Evolutionary conservation across 768 basidiomycete genomes (phyloP).

Genomic region (Mycena maculata): DNA sequence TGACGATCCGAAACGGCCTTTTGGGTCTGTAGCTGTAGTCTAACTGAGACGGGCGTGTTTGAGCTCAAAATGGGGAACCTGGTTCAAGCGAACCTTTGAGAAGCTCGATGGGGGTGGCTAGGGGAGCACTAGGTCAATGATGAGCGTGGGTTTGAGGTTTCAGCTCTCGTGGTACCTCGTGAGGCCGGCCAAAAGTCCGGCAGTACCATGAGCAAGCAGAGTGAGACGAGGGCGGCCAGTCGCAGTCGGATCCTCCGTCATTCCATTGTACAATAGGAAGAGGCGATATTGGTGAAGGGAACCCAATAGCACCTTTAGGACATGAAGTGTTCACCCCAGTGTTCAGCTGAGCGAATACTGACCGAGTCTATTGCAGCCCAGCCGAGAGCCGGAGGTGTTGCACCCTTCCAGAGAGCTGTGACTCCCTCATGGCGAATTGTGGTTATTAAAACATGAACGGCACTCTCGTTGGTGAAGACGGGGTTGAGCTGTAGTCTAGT

Average conservation of each 20-base stretch:
- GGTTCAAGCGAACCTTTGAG: conserved; percentile 65
- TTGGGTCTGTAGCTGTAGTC: conserved; percentile 75
- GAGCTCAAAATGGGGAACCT: conserved; percentile 6
- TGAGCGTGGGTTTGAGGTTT: neutral
- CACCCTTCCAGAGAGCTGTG: conserved; percentile 79
- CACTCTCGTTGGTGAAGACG: neutral
- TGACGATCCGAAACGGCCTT: conserved; percentile 61
- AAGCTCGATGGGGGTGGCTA: conserved; percentile 84
- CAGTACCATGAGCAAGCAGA: conserved; percentile 71
- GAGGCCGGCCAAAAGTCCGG: conserved; percentile 75
- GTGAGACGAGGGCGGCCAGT: conserved; percentile 66
- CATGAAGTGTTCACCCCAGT: neutral
- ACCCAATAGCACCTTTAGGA: conserved; percentile 45
- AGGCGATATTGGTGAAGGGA: conserved; percentile 81
- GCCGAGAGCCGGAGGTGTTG: conserved; percentile 76
- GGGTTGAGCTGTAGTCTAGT: conserved; percentile 16
- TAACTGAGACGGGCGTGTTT: conserved; percentile 53
- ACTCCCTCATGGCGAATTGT: conserved; percentile 56
- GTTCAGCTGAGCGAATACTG: conserved; percentile 49
- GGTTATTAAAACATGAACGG: conserved; percentile 11
- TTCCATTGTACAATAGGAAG: conserved; percentile 61
- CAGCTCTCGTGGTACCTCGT: conserved; percentile 61
- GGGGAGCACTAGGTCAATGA: conserved; percentile 58
- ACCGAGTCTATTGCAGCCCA: conserved; percentile 82
- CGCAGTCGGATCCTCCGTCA: conserved; percentile 63